Percentiles rank a stretch among this genome's conserved stretches.
Conservation (phyloP, 441 rosid species). For the Manihot esculenta region DNA sequence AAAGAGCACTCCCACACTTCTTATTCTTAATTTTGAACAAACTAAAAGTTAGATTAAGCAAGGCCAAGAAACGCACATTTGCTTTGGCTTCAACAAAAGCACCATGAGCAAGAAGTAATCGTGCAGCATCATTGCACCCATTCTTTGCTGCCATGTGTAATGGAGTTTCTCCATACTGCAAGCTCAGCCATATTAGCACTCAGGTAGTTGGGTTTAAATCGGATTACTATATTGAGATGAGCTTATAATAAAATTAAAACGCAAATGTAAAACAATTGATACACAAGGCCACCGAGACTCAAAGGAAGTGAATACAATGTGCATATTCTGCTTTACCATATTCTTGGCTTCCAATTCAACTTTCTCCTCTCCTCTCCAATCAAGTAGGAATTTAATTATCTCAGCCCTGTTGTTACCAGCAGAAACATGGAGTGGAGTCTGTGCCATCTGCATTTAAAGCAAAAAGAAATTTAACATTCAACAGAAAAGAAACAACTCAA, state of each 20-base stretch:
- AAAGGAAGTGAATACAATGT: not conserved
- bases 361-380: constrained; percentile 66
- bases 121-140: constrained; percentile 79
- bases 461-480: constrained; percentile 14
- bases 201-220: constrained; percentile 11
- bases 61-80: constrained; percentile 45
- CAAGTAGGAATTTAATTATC: constrained; percentile 65
- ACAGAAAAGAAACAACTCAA: not conserved
- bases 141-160: constrained; percentile 99
- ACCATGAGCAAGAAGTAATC: constrained; percentile 75
- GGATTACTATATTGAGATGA: constrained; percentile 7
- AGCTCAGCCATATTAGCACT: constrained; percentile 17
- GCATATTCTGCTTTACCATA: constrained; percentile 41
- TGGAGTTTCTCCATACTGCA: constrained; percentile 97
- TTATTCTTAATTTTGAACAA: constrained; percentile 12
- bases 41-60: not conserved
- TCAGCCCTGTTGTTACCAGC: constrained; percentile 75
- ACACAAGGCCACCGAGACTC: not conserved
- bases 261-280: not conserved
- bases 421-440: constrained; percentile 87
- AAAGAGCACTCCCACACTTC: constrained; percentile 7
- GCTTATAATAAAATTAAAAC: not conserved
- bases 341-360: constrained; percentile 83
- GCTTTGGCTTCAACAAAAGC: constrained; percentile 90
- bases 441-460: constrained; percentile 65